A percentile compares a stretch with the other conserved stretches of the same genome.
phyloP scores from a whole-genome alignment of 2,329 filamentous ascomycete genomes.

The Metarhizium guizhouense region DNA sequence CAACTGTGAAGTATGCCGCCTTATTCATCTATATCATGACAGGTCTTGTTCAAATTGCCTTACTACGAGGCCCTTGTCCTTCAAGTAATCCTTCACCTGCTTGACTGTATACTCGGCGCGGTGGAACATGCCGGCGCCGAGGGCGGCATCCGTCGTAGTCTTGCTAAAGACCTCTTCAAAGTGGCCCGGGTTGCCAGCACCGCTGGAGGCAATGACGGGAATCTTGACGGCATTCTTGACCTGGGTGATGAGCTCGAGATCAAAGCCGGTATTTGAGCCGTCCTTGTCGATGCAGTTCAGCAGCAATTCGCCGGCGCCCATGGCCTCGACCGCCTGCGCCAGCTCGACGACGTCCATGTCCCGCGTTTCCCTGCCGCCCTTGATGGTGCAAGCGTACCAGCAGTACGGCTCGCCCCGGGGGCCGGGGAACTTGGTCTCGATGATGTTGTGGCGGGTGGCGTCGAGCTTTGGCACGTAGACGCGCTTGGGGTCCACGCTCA shows the following conservation, averaged over 20 bases:
- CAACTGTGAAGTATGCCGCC: background rate
- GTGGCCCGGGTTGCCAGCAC: slow-evolving; percentile 78
- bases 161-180: slow-evolving; percentile 84
- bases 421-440: slow-evolving; percentile 62
- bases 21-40: slow-evolving; percentile 12
- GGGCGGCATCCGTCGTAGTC: slow-evolving; percentile 81
- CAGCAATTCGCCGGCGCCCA: slow-evolving; percentile 90
- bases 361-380: slow-evolving; percentile 87
- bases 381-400: slow-evolving; percentile 98
- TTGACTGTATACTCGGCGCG: slow-evolving; percentile 88
- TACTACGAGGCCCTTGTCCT: slow-evolving; percentile 64
- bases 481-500: slow-evolving; percentile 87
- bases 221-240: slow-evolving; percentile 85
- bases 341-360: slow-evolving; percentile 90
- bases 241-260: slow-evolving; percentile 80
- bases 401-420: slow-evolving; percentile 71
- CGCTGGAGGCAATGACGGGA: slow-evolving; percentile 90
- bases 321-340: slow-evolving; percentile 80
- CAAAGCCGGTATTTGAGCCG: slow-evolving; percentile 89
- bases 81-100: slow-evolving; percentile 82
- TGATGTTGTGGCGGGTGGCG: slow-evolving; percentile 63
- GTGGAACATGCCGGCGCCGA: slow-evolving; percentile 98
- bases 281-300: slow-evolving; percentile 98
- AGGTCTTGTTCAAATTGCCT: slow-evolving; percentile 61
- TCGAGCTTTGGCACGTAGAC: slow-evolving; percentile 71